Evolutionary conservation across 2,329 filamentous ascomycete genomes (phyloP).

Genomic region (Xylariaceae sp.): DNA sequence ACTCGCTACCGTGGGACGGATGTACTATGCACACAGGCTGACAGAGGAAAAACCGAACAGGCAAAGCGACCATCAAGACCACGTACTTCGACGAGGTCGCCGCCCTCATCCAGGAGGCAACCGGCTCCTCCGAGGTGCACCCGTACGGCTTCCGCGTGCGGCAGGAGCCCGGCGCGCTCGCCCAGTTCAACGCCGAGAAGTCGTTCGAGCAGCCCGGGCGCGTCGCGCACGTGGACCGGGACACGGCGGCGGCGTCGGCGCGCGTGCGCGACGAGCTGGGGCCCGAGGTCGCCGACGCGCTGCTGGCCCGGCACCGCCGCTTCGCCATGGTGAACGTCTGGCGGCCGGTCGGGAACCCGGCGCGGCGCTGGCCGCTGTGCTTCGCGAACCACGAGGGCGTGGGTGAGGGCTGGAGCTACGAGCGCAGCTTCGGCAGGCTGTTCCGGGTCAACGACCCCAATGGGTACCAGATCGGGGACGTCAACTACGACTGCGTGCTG

Average conservation of each 20-base stretch:
- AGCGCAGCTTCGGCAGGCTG: conserved; percentile 21
- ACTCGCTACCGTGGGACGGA: no score
- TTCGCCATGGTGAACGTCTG: conserved; percentile 26
- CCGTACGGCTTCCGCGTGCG: conserved; percentile 26
- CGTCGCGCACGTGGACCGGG: conserved; percentile 24
- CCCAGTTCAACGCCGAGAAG: conserved; percentile 21
- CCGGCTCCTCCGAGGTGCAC: conserved; percentile 21
- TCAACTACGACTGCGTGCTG: conserved; percentile 24
- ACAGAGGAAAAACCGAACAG: conserved; percentile 8
- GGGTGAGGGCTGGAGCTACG: conserved; percentile 18
- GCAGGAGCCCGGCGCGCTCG: conserved; percentile 20
- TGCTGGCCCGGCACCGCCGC: conserved; percentile 20
- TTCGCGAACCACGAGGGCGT: conserved; percentile 22
- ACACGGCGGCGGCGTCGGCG: conserved; percentile 20
- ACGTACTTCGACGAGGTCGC: conserved; percentile 24
- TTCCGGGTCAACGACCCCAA: conserved; percentile 23
- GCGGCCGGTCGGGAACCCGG: conserved; percentile 22
- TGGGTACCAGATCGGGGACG: conserved; percentile 21
- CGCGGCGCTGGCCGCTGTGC: conserved; percentile 24
- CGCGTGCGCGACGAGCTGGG: conserved; percentile 20
- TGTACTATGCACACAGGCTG: no score
- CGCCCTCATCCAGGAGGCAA: conserved; percentile 22
- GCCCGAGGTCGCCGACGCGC: conserved; percentile 18
- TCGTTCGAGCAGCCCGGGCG: conserved; percentile 21
- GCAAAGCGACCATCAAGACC: conserved; percentile 22